These are phyloP conservation scores for Moesziomyces parantarcticus DNA, from an alignment of 1,284 basidiomycete genomes.

Conservation along the genomic window DNA sequence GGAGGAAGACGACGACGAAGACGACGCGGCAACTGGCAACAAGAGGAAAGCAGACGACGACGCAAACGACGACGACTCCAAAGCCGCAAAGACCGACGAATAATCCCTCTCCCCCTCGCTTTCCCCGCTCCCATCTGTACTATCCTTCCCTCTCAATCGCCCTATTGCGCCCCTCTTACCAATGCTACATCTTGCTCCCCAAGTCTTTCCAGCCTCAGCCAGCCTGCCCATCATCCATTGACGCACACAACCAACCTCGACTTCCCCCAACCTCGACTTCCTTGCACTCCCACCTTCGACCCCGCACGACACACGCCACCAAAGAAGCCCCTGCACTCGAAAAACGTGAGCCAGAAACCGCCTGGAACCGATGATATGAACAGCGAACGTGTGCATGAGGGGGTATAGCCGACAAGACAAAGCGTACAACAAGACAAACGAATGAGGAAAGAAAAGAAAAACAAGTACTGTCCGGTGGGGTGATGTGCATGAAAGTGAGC, in stretches of 20 bases:
- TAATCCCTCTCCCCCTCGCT: neutral
- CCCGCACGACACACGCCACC: neutral
- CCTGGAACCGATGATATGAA: neutral
- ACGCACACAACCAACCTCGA: too few relatives aligned
- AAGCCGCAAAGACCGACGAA: conserved; percentile 44
- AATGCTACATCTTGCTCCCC: neutral
- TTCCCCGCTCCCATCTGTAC: neutral
- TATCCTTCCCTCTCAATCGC: neutral
- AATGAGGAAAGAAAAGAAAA: neutral
- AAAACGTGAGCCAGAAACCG: too few relatives aligned
- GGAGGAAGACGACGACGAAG: conserved; percentile 33
- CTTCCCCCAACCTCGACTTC: neutral
- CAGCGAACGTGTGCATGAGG: neutral
- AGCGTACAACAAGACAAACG: too few relatives aligned
- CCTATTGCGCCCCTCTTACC: neutral
- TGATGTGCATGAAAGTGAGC: neutral
- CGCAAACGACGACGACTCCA: conserved; percentile 40
- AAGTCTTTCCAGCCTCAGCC: too few relatives aligned
- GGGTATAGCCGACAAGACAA: conserved; percentile 1
- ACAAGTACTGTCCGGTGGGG: conserved; percentile 2
- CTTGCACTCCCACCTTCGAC: too few relatives aligned
- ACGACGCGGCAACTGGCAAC: conserved; percentile 17
- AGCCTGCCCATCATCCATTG: neutral
- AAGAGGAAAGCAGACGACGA: conserved; percentile 49
- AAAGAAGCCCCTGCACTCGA: too few relatives aligned